Evolutionary conservation across 2,329 filamentous ascomycete species (phyloP), one percentile per base, ranked within the genome.

Genomic region (Penicillium fuscoglaucum): DNA sequence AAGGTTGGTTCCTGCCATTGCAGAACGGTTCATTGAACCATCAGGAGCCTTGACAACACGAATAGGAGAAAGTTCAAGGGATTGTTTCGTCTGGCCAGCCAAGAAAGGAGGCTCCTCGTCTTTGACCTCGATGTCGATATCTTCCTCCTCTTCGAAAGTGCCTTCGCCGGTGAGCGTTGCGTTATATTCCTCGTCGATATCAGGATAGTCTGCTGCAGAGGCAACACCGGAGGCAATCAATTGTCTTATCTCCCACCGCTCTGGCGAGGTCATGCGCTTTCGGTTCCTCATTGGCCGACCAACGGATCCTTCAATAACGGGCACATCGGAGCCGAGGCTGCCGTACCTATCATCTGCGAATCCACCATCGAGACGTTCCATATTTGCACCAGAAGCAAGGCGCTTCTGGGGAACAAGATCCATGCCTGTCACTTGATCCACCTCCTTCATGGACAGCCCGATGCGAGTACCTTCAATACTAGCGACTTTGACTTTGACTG

Each of bases 61-160:
- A 61, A 99, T 99, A 0, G 95, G 95, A 2, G 93, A 97, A 4
- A 99, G 79, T 70, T 99, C 95, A 9, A 99, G 82, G 10, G 92
- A 96, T 72, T 96, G 93, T 71, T 97, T 97, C 0, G 95, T 99
- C 74, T 99, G 96, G 5, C 95, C 95, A 17, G 91, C 90, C 62
- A 99, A 77, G 80, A 99, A 99, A 0, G 95, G 95, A 0, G 95
- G 96, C 70, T 99, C 95, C 68, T 99, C 95, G 61, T 99, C 95
- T 65, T 89, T 86, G 31, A 99, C 90, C 75, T 99, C 95, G 62
- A 99, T 99, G 68, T 99, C 95, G 5, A 99, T 87, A 70, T 99
- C 95, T 74, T 97, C 91, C 72, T 99, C 95, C 63, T 98, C 83
- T 72, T 97, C 92, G 74, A 98, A 88, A 53, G 90, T 88, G 17